Evolutionary conservation across 495 filamentous ascomycete species (phyloP).

Genomic region (Neurospora terricola): DNA sequence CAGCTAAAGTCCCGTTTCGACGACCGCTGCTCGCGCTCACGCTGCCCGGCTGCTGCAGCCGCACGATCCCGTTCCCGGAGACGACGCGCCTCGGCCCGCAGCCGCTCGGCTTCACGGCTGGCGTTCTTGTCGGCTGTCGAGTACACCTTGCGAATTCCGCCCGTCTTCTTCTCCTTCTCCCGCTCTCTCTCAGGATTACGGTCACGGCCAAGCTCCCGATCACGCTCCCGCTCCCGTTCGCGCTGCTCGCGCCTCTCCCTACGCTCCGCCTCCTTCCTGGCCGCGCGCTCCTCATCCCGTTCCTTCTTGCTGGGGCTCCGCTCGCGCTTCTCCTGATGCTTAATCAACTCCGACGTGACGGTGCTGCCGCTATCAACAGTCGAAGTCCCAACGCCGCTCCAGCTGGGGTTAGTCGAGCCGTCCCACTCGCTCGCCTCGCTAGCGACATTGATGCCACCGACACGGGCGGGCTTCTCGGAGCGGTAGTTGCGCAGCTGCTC

Average conservation of each 20-base stretch:
- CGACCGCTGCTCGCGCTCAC: background rate
- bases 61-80: slow-evolving; percentile 33
- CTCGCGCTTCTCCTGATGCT: slow-evolving; percentile 35
- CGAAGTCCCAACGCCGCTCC: slow-evolving; percentile 26
- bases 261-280: background rate
- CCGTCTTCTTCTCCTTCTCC: slow-evolving; percentile 15
- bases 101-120: slow-evolving; percentile 32
- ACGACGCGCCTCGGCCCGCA: slow-evolving; percentile 38
- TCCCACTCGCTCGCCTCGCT: slow-evolving; percentile 66
- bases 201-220: background rate
- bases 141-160: slow-evolving; percentile 47
- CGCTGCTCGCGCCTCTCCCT: slow-evolving; percentile 3
- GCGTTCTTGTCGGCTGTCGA: slow-evolving; percentile 38
- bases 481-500: slow-evolving; percentile 58
- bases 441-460: slow-evolving; percentile 75
- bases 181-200: background rate
- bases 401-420: slow-evolving; percentile 44
- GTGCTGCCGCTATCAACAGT: slow-evolving; percentile 45
- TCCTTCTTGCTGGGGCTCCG: slow-evolving; percentile 42
- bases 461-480: slow-evolving; percentile 70
- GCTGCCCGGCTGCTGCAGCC: slow-evolving; percentile 9
- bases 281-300: slow-evolving; percentile 23
- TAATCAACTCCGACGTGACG: slow-evolving; percentile 44
- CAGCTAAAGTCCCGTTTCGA: slow-evolving; percentile 39
- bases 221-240: background rate